Conservation (phyloP, 805 yeast genomes). For the Lachancea lanzarotensis region DNA sequence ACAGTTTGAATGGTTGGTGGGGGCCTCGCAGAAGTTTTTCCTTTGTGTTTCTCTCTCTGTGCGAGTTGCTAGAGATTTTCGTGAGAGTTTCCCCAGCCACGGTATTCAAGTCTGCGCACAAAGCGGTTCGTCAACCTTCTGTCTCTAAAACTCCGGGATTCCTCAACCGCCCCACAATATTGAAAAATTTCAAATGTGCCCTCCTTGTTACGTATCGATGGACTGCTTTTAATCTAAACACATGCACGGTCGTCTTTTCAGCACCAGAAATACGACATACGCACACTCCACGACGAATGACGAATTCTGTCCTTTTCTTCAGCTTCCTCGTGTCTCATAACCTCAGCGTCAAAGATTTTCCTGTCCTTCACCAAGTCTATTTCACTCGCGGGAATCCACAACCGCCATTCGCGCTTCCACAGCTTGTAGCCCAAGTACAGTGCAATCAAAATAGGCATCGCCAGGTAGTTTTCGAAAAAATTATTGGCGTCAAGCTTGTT, state of each 20-base stretch:
- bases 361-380: constrained; percentile 29
- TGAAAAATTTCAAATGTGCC: neutral
- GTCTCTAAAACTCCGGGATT: too few species aligned
- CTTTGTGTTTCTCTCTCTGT: too few species aligned
- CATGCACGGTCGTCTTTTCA: constrained; percentile 7
- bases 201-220: neutral
- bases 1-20: too few species aligned
- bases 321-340: constrained; percentile 29
- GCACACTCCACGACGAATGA: constrained; percentile 26
- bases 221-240: neutral
- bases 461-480: constrained; percentile 43
- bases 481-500: constrained; percentile 34
- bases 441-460: constrained; percentile 40
- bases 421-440: constrained; percentile 41
- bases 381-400: constrained; percentile 28
- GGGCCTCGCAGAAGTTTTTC: too few species aligned
- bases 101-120: too few species aligned
- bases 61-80: too few species aligned
- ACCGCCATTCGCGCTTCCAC: constrained; percentile 41
- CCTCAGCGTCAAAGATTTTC: constrained; percentile 31
- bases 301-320: constrained; percentile 26
- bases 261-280: constrained; percentile 31
- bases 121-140: too few species aligned
- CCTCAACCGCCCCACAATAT: too few species aligned
- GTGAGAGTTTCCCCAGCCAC: too few species aligned